Evolutionary conservation across 2,329 filamentous ascomycete genomes (phyloP), one percentile per base, ranked within the genome.

Genomic region (Ophiosphaerella korrae): DNA sequence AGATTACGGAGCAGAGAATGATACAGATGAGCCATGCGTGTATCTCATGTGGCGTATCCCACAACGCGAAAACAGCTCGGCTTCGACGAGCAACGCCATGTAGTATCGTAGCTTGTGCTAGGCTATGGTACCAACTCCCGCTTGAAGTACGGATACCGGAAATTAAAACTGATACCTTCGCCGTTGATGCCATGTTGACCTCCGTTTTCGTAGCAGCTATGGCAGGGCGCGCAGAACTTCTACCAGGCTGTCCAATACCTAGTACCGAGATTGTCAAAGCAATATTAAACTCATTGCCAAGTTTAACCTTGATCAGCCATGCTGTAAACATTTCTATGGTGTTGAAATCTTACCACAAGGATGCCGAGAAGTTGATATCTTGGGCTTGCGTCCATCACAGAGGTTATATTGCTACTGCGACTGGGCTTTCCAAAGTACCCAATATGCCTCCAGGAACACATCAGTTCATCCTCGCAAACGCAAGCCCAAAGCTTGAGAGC

Each of bases 381-480:
- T 72, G 68, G 70, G 63, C 63, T 1, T 66, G 64, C 36, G 59
- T 62, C 0, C 63, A 62, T 33, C 66, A 66, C 50, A 56, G 66
- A 18, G 70, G 70, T 32, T 69, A 62, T 39, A 43, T 73, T 12
- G 53, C 64, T 2, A 63, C 63, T 6, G 66, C 70, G 14, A 58
- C 53, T 2, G 65, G 66, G 1, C 41, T 58, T 1, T 55, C 63
- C 38, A 61, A 58, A 21, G 65, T 73, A 12, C 69, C 68, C 2
- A 61, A 60, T 4, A 42, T 73, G 16, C 60, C 67, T 0, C 36
- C 41, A 5, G 65, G 67, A 9, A 63, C 63, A 1, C 67, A 68
- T 45, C 70, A 73, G 48, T 73, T 72, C 40, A 43, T 73, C 7
- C 59, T 73, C 2, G 63, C 67, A 3, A 71, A 64, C 45, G 63